A percentile compares a stretch with the other conserved stretches of the same genome.
Conservation (phyloP, 768 basidiomycete genomes). For the Cystobasidium tubakii region DNA sequence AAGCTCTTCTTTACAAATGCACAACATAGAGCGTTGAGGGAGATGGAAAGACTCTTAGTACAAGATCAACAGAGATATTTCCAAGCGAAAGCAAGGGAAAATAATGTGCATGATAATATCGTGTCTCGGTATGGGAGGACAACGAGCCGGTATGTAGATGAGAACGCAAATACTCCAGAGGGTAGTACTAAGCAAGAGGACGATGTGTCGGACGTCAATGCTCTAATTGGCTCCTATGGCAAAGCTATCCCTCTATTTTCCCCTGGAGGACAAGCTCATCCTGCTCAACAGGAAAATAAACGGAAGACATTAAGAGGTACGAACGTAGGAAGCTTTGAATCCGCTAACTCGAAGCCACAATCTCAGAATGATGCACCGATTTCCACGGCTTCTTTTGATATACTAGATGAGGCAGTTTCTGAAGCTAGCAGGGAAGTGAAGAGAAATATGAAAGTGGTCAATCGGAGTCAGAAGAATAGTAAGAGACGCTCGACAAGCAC, state of each 20-base stretch:
- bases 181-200: not conserved
- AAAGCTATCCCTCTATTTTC: not conserved
- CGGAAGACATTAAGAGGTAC: not conserved
- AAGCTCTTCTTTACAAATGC: not conserved
- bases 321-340: too few relatives aligned
- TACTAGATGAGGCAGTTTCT: not conserved
- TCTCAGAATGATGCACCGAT: not conserved
- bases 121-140: not conserved
- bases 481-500: not conserved
- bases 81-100: slow-evolving; percentile 6
- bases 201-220: slow-evolving; percentile 14
- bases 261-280: not conserved
- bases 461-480: not conserved
- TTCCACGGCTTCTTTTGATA: not conserved
- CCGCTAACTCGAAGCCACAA: too few relatives aligned
- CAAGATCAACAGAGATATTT: not conserved
- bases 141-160: not conserved
- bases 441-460: not conserved
- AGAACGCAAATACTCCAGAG: not conserved
- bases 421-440: not conserved
- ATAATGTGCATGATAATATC: slow-evolving; percentile 11
- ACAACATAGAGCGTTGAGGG: slow-evolving; percentile 2
- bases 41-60: slow-evolving; percentile 10
- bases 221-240: not conserved
- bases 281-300: not conserved